Evolutionary conservation across 768 basidiomycete species (phyloP), one percentile per base, ranked within the genome.

Genomic region (Daedaleopsis nitida): DNA sequence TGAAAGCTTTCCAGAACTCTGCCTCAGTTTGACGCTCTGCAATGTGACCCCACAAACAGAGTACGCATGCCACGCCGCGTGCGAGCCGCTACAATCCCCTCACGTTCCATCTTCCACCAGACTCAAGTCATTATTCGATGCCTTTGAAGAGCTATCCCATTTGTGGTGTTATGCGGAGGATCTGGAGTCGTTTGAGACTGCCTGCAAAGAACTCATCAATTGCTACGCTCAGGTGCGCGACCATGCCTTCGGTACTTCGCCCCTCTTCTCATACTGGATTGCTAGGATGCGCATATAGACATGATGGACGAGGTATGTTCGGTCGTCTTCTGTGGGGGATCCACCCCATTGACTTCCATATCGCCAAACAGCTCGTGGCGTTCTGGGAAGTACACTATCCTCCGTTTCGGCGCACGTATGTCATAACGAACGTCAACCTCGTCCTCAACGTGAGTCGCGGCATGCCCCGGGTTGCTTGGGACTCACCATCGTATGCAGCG

Each of bases 1-100:
- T 9, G 42, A 24, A 65, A 91, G 89, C 52, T 92, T 90, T 73
- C 88, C 90, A 21, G 88, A 91, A 63, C 76, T 86, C 68, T 87
- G 85, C 65, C 70, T 86, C 27, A 90, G 87, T 63, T 75, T 92
- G 44, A 84, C 87, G 4, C 75, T 92, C 16, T 85, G 84, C 66
- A 89, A 88, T 69, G 80, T 89, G 27, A 86, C 88, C 13, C 76
- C 88, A 3, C 85, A 86, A 34, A 79, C 80, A 38, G 88, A 89
- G 89, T 91, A 68, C 65, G 86, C 75, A 16, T 42, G 39, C 47
- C 21, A 13, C 39, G 16, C 17, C 51, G 50, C 52, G 35, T 42
- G 16, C 52, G 37, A 5, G 17, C 43, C 23, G 14, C 14, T n/a
- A 27, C 51, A 17, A 39, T 51, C 43, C 52, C 19, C 55, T 12